phyloP scores from a whole-genome alignment of 345 rosid genomes.

The Mercurialis annua region DNA sequence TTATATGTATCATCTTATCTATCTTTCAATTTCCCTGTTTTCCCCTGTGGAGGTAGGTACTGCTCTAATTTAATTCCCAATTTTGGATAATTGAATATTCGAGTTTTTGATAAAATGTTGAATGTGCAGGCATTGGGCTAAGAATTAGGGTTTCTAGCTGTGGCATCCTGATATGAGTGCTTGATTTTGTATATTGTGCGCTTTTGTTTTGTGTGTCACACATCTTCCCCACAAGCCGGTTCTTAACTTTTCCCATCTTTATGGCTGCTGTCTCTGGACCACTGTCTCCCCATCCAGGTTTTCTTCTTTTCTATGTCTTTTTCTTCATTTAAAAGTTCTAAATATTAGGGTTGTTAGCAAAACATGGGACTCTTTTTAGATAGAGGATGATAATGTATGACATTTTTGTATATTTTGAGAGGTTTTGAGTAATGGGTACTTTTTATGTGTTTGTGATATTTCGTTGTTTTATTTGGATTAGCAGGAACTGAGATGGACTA shows the following conservation, averaged over 20 bases:
- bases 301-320: neutral
- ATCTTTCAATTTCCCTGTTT: constrained; percentile 15
- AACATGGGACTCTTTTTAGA: neutral
- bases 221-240: neutral
- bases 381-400: neutral
- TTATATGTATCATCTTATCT: constrained; percentile 21
- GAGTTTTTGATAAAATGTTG: too few relatives aligned
- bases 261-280: constrained; percentile 43
- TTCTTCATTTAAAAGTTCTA: neutral
- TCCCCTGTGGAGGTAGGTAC: constrained; percentile 48
- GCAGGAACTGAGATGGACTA: constrained; percentile 32
- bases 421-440: neutral
- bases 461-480: constrained; percentile 2
- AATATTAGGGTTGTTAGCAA: too few relatives aligned
- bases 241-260: constrained; percentile 1
- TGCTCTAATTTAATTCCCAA: neutral
- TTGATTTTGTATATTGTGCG: neutral
- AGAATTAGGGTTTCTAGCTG: constrained; percentile 20
- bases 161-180: constrained; percentile 18
- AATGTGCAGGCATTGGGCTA: constrained; percentile 38
- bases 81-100: neutral
- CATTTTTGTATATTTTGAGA: neutral
- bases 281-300: constrained; percentile 30
- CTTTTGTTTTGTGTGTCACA: constrained; percentile 14
- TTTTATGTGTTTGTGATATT: neutral